A percentile compares a stretch with the other conserved stretches of the same genome.
These are phyloP conservation scores for Chrysophaeum taylorii DNA, from an alignment of 352 stramenopile genomes.

Conservation along the genomic window DNA sequence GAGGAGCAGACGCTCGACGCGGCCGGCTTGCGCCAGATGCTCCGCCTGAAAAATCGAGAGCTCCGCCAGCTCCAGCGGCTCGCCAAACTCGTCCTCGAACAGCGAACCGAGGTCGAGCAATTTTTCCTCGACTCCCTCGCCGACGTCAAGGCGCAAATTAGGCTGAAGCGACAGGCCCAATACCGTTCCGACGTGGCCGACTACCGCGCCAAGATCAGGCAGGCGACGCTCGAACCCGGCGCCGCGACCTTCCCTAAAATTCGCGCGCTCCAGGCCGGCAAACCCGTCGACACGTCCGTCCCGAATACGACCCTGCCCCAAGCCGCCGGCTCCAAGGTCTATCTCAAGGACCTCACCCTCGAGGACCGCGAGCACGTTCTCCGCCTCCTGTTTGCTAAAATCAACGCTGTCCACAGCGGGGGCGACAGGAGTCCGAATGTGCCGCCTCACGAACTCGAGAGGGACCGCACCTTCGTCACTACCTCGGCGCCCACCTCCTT, in stretches of 20 bases:
- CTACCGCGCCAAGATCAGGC: constrained; percentile 31
- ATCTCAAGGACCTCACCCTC: constrained; percentile 69
- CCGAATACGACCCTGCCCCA: background rate
- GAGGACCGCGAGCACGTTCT: constrained; percentile 77
- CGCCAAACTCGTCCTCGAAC: constrained; percentile 72
- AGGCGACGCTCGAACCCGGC: background rate
- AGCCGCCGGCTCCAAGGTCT: constrained; percentile 46
- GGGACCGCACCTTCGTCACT: background rate
- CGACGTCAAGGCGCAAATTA: constrained; percentile 64
- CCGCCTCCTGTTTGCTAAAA: constrained; percentile 80
- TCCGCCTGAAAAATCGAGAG: constrained; percentile 83
- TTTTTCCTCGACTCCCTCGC: constrained; percentile 81
- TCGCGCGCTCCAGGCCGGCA: constrained; percentile 13
- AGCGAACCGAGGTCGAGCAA: constrained; percentile 72
- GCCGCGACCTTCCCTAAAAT: constrained; percentile 34
- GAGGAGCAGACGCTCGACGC: constrained; percentile 71
- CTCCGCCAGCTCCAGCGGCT: constrained; percentile 69
- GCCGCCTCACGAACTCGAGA: constrained; percentile 13
- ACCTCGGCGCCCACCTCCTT: background rate
- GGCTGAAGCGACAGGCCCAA: constrained; percentile 38
- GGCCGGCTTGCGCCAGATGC: constrained; percentile 62
- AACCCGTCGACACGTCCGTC: constrained; percentile 13
- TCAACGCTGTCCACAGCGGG: constrained; percentile 56
- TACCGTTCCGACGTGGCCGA: constrained; percentile 28
- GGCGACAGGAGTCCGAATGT: no score